Conservation (phyloP, 352 stramenopile species). For the Globisporangium recalcitrans region DNA sequence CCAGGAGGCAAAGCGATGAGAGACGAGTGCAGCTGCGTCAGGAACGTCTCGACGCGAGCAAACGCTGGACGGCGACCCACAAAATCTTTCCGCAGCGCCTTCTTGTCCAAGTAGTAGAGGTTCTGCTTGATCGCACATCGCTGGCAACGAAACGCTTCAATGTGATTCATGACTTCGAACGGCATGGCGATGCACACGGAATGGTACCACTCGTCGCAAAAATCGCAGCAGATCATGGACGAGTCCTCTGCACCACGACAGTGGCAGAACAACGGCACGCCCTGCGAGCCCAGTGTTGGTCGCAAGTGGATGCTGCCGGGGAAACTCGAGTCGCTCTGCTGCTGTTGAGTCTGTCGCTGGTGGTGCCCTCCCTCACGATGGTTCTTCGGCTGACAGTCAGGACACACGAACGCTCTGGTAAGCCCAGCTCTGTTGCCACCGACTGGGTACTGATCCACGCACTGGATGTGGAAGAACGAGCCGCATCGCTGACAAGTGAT, state of each 20-base stretch:
- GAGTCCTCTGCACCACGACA: constrained; percentile 54
- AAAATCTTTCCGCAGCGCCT: constrained; percentile 37
- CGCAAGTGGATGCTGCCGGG: constrained; percentile 12
- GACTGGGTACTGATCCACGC: constrained; percentile 26
- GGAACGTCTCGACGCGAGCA: constrained; percentile 42
- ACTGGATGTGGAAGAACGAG: constrained; percentile 53
- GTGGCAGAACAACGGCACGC: constrained; percentile 57
- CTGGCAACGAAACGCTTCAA: constrained; percentile 71
- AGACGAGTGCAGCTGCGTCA: constrained; percentile 47
- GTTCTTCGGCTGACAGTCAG: constrained; percentile 16
- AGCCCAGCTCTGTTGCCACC: neutral
- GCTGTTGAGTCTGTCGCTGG: neutral
- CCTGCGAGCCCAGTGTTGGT: constrained; percentile 15
- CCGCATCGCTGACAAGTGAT: constrained; percentile 48
- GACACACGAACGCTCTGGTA: constrained; percentile 20
- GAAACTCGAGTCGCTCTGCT: constrained; percentile 4
- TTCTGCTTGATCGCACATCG: constrained; percentile 62
- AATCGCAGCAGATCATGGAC: constrained; percentile 87
- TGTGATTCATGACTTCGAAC: constrained; percentile 41
- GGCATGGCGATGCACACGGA: constrained; percentile 59
- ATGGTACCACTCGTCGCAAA: constrained; percentile 87
- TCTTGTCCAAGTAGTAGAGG: constrained; percentile 66
- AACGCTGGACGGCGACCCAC: constrained; percentile 47
- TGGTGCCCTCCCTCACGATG: neutral
- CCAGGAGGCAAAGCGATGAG: constrained; percentile 51